phyloP scores from a whole-genome alignment of 345 rosid species.

The Pistacia vera region DNA sequence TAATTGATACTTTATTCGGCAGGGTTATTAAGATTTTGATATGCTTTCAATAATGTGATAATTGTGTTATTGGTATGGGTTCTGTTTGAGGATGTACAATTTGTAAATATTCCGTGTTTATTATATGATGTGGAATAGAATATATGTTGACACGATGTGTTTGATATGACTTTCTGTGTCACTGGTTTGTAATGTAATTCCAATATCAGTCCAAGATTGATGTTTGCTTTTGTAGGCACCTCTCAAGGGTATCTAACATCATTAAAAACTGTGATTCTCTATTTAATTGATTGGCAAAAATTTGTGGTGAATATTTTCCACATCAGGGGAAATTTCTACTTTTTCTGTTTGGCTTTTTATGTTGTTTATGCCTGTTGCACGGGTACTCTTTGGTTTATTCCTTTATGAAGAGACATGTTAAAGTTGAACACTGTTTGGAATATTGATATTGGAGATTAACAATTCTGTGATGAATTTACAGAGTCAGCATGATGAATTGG shows the following conservation, averaged over 20 bases:
- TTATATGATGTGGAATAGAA: background rate
- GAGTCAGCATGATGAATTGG: constrained; percentile 82
- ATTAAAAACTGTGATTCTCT: background rate
- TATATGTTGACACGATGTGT: no score
- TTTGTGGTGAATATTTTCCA: background rate
- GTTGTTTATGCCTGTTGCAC: no score
- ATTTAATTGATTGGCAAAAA: background rate
- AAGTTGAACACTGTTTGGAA: no score
- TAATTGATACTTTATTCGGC: background rate
- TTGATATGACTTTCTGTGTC: no score
- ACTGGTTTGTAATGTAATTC: no score
- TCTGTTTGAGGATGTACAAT: background rate
- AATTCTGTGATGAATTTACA: constrained; percentile 30
- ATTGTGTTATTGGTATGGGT: background rate
- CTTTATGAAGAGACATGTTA: background rate
- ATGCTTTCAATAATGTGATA: background rate
- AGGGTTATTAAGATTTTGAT: background rate
- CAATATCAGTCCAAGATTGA: no score
- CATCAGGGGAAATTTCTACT: background rate
- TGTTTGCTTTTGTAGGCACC: no score
- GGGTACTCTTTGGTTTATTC: background rate
- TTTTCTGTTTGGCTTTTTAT: background rate
- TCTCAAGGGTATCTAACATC: no score
- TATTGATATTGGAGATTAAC: background rate
- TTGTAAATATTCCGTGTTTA: background rate